Conservation (phyloP, 1,284 basidiomycete genomes). For the Leccinum pachyderme region DNA sequence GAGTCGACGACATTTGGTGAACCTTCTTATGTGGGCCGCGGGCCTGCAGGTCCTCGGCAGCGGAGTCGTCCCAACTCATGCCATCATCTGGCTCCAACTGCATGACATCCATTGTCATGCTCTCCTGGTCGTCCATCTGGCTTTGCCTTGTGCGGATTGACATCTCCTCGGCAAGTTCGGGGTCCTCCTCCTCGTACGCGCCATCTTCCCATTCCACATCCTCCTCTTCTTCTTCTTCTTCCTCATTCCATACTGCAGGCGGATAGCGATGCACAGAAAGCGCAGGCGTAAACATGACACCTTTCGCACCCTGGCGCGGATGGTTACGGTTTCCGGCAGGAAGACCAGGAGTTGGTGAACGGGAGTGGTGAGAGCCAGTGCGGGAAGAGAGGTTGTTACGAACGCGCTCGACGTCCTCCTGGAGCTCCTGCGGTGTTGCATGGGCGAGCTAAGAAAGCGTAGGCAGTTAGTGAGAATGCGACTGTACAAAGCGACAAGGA, state of each 20-base stretch:
- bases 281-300: constrained; percentile 59
- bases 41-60: constrained; percentile 49
- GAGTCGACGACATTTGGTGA: constrained; percentile 19
- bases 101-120: constrained; percentile 20
- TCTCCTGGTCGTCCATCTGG: constrained; percentile 34
- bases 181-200: constrained; percentile 68
- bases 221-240: constrained; percentile 75
- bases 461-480: neutral
- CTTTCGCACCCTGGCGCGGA: constrained; percentile 31
- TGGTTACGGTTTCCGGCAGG: constrained; percentile 23
- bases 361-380: constrained; percentile 43
- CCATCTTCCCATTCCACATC: constrained; percentile 75
- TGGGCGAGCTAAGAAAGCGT: constrained; percentile 57
- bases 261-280: constrained; percentile 69
- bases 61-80: constrained; percentile 73
- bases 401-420: constrained; percentile 53
- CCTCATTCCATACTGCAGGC: constrained; percentile 78
- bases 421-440: constrained; percentile 67
- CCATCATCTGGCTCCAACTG: constrained; percentile 67
- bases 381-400: constrained; percentile 51
- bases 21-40: constrained; percentile 28
- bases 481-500: constrained; percentile 12
- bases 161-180: constrained; percentile 54
- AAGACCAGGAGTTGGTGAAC: constrained; percentile 44
- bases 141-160: constrained; percentile 34